phyloP scores from a whole-genome alignment of 129 eudicot genomes.

The Deinandra increscens region DNA sequence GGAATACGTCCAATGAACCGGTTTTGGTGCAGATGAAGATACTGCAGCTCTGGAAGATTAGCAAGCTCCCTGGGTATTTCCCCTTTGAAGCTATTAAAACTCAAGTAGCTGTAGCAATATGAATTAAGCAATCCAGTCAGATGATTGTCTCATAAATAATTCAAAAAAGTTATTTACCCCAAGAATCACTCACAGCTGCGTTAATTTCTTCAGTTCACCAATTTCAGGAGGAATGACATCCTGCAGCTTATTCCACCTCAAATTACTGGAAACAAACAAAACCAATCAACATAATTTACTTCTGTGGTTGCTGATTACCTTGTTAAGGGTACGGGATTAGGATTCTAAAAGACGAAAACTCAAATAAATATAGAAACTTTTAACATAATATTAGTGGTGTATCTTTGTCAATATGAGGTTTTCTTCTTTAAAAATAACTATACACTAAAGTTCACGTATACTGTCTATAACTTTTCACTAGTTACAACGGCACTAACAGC shows the following conservation, averaged over 20 bases:
- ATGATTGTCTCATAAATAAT: neutral
- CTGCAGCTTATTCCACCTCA: conserved; percentile 98
- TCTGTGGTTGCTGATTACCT: neutral
- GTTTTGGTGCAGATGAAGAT: conserved; percentile 90
- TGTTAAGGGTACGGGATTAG: neutral
- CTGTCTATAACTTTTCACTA: neutral
- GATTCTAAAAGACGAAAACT: neutral
- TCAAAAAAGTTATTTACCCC: neutral
- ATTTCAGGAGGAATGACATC: conserved; percentile 96
- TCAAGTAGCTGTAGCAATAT: conserved; percentile 68
- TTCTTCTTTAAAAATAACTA: neutral
- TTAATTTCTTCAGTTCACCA: conserved; percentile 89
- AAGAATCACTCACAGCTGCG: conserved; percentile 74
- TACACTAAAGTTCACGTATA: neutral
- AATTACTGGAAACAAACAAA: conserved; percentile 51
- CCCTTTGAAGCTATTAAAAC: conserved; percentile 91
- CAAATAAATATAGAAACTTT: neutral
- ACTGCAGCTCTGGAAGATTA: conserved; percentile 83
- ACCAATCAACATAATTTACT: conserved; percentile 16
- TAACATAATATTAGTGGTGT: neutral
- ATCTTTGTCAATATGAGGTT: neutral
- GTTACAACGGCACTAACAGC: neutral
- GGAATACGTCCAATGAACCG: conserved; percentile 91
- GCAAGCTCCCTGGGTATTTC: conserved; percentile 96
- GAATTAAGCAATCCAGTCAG: conserved; percentile 20